Conservation (phyloP, 331 rosid genomes). For the Telfairia occidentalis region DNA sequence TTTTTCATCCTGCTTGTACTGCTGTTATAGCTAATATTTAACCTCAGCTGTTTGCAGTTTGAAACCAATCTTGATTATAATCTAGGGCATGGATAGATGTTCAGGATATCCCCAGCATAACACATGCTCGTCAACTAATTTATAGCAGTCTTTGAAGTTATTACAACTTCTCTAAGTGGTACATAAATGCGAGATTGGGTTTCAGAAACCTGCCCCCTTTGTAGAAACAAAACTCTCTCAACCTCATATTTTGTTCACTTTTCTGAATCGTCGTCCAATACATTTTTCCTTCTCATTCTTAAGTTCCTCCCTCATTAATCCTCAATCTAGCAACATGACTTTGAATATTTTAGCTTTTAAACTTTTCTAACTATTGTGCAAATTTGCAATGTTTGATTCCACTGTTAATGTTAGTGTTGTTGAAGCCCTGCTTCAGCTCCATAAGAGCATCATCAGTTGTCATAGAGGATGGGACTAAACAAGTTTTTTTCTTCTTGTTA, state of each 20-base stretch:
- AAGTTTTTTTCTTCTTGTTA: too few relatives aligned
- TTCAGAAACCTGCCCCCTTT: not conserved
- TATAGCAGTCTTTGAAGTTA: not conserved
- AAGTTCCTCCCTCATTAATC: not conserved
- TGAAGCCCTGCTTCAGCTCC: not conserved
- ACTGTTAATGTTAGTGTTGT: not conserved
- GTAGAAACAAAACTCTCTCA: not conserved
- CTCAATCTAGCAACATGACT: not conserved
- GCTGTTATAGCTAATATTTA: not conserved
- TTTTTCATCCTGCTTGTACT: not conserved
- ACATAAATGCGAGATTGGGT: not conserved
- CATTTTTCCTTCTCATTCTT: not conserved
- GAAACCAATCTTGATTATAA: not conserved
- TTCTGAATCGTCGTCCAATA: not conserved
- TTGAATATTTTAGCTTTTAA: not conserved
- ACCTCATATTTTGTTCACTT: not conserved
- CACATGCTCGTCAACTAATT: too few relatives aligned
- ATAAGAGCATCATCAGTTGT: not conserved
- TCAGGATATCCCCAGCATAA: not conserved
- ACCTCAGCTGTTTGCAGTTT: not conserved
- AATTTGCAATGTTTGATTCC: not conserved
- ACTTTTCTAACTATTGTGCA: not conserved
- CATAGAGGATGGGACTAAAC: not conserved
- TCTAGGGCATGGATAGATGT: not conserved
- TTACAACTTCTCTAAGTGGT: not conserved